A percentile compares a stretch with the other conserved stretches of the same genome.
Conservation (phyloP, 192 early-diverging fungal genomes). For the Podila verticillata region DNA sequence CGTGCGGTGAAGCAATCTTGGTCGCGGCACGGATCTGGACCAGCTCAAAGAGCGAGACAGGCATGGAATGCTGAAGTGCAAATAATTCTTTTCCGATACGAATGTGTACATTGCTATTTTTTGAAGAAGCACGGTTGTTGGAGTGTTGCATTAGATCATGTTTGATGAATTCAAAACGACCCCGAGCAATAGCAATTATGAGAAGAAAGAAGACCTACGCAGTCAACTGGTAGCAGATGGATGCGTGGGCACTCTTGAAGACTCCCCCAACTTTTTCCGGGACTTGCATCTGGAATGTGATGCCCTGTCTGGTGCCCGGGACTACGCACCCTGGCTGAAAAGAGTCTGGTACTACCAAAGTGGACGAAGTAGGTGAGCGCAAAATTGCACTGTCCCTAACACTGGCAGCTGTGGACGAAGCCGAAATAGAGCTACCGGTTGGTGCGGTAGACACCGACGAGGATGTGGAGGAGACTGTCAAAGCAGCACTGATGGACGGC, state of each 20-base stretch:
- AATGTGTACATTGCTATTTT: slow-evolving; percentile 28
- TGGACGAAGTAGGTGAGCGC: background rate
- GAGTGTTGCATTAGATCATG: background rate
- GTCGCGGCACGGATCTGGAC: slow-evolving; percentile 40
- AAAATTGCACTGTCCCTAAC: background rate
- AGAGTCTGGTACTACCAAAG: background rate
- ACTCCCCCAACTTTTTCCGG: slow-evolving; percentile 39
- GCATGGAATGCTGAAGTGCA: slow-evolving; percentile 23
- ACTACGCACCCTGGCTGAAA: slow-evolving; percentile 17
- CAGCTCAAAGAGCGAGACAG: slow-evolving; percentile 41
- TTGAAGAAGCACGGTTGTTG: background rate
- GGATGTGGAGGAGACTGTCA: background rate
- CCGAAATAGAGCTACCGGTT: background rate
- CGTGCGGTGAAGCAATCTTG: slow-evolving; percentile 29
- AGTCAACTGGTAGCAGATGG: slow-evolving; percentile 36
- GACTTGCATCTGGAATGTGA: slow-evolving; percentile 37
- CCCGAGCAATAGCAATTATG: too few relatives aligned
- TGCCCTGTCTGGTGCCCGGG: slow-evolving; percentile 30
- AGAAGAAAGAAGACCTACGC: slow-evolving; percentile 23
- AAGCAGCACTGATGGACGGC: background rate
- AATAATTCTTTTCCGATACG: slow-evolving; percentile 30
- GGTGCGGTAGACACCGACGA: background rate
- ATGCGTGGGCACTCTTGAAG: slow-evolving; percentile 37
- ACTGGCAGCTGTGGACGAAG: background rate
- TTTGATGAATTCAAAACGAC: background rate